These are phyloP conservation scores for Thalassiosira mediterranea DNA, from an alignment of 352 stramenopile genomes.

Conservation along the genomic window DNA sequence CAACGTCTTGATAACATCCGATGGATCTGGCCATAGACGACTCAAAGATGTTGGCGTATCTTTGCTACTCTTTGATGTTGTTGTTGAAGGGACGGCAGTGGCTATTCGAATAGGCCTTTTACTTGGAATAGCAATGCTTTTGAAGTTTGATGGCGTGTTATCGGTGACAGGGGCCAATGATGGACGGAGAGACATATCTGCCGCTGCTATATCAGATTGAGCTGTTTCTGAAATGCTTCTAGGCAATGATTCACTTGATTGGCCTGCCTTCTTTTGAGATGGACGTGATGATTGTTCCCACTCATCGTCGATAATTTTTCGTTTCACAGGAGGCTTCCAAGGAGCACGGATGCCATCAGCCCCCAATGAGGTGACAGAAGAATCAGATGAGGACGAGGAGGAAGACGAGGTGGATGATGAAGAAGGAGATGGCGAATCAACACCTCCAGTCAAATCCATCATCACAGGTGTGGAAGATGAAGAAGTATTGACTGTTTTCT, in stretches of 20 bases:
- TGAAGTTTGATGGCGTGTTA: too few relatives aligned
- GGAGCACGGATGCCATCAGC: too few relatives aligned
- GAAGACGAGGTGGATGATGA: constrained; percentile 18
- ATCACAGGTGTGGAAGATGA: constrained; percentile 17
- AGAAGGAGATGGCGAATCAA: constrained; percentile 9
- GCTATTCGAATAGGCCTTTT: constrained; percentile 2
- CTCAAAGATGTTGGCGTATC: constrained; percentile 37
- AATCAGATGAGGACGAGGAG: constrained; percentile 26
- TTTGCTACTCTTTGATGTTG: constrained; percentile 11
- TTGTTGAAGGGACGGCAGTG: too few relatives aligned
- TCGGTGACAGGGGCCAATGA: too few relatives aligned
- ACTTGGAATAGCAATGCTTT: constrained; percentile 7
- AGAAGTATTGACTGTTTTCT: not conserved
- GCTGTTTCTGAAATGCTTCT: too few relatives aligned
- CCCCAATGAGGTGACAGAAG: not conserved
- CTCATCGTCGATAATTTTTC: too few relatives aligned
- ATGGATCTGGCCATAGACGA: constrained; percentile 56
- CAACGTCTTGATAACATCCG: constrained; percentile 54
- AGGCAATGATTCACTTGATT: too few relatives aligned
- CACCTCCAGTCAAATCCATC: constrained; percentile 1
- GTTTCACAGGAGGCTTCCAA: too few relatives aligned
- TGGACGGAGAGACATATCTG: too few relatives aligned
- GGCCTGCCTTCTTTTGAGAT: too few relatives aligned
- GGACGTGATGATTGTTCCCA: too few relatives aligned
- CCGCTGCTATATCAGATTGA: too few relatives aligned